Evolutionary conservation across 2,329 filamentous ascomycete species (phyloP).

Genomic region (Cordyceps sp.): DNA sequence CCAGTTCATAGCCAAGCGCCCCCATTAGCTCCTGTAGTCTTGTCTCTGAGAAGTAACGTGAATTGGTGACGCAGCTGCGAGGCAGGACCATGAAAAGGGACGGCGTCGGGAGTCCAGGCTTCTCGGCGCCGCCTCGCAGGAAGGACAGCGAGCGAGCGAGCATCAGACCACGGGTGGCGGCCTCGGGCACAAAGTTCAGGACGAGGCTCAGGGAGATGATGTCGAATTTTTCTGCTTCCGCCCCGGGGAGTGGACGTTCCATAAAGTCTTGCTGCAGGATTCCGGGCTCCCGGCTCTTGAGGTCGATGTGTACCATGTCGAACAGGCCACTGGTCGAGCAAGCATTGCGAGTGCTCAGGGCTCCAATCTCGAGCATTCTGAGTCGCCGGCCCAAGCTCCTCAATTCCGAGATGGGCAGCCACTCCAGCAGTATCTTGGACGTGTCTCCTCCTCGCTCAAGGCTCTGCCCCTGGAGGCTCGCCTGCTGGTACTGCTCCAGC

Average conservation of each 20-base stretch:
- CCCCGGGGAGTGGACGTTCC: constrained; percentile 56
- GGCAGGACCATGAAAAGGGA: constrained; percentile 81
- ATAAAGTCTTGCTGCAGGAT: constrained; percentile 92
- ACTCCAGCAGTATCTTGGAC: constrained; percentile 45
- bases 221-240: constrained; percentile 55
- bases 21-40: constrained; percentile 58
- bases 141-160: constrained; percentile 59
- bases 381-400: constrained; percentile 17
- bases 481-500: constrained; percentile 46
- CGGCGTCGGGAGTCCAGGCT: constrained; percentile 30
- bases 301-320: constrained; percentile 67
- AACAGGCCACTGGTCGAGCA: constrained; percentile 60
- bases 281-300: constrained; percentile 68
- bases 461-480: constrained; percentile 52
- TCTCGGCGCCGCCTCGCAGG: constrained; percentile 23
- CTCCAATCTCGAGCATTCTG: constrained; percentile 75
- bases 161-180: constrained; percentile 67
- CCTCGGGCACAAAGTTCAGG: constrained; percentile 81
- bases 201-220: constrained; percentile 85
- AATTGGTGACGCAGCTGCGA: constrained; percentile 75
- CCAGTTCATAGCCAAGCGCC: constrained; percentile 53
- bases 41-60: constrained; percentile 66
- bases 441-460: constrained; percentile 51
- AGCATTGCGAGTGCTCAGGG: constrained; percentile 68
- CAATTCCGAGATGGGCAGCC: constrained; percentile 26